phyloP scores from a whole-genome alignment of 2,329 filamentous ascomycete genomes.

The Hypoxylon sp. region DNA sequence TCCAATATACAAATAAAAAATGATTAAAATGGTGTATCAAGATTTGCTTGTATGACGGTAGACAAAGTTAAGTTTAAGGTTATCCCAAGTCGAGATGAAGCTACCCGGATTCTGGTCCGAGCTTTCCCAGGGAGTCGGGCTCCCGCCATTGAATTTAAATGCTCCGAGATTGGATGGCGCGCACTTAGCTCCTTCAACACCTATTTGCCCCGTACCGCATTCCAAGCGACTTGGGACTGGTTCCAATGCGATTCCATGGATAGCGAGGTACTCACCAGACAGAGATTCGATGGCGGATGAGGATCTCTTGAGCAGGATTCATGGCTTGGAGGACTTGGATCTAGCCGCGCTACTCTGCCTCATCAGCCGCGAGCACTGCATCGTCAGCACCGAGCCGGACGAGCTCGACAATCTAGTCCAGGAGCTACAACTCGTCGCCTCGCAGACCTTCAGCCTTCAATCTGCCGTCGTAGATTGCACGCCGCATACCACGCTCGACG shows the following conservation, averaged over 20 bases:
- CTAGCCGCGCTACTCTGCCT: conserved; percentile 88
- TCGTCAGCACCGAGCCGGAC: conserved; percentile 79
- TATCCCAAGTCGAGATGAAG: neutral
- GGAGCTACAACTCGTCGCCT: conserved; percentile 80
- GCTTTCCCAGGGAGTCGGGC: conserved; percentile 9
- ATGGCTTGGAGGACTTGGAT: conserved; percentile 87
- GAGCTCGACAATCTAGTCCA: conserved; percentile 77
- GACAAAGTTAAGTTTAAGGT: conserved; percentile 17
- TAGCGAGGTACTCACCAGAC: conserved; percentile 20
- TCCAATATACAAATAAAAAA: too few relatives aligned
- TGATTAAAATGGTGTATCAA: neutral
- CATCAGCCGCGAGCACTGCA: conserved; percentile 86
- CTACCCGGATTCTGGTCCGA: conserved; percentile 1
- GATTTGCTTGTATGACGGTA: neutral
- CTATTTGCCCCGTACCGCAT: neutral
- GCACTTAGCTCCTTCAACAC: conserved; percentile 10
- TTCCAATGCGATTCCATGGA: conserved; percentile 45
- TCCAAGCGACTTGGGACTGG: conserved; percentile 4
- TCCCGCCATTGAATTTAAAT: conserved; percentile 22
- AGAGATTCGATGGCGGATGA: conserved; percentile 70
- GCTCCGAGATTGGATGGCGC: neutral
- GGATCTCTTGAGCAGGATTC: conserved; percentile 76
- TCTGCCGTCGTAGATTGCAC: conserved; percentile 81
- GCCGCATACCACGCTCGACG: conserved; percentile 80
- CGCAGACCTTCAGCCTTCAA: conserved; percentile 79